Evolutionary conservation across 2,329 filamentous ascomycete genomes (phyloP).

Genomic region (Trichoderma cornu-damae): DNA sequence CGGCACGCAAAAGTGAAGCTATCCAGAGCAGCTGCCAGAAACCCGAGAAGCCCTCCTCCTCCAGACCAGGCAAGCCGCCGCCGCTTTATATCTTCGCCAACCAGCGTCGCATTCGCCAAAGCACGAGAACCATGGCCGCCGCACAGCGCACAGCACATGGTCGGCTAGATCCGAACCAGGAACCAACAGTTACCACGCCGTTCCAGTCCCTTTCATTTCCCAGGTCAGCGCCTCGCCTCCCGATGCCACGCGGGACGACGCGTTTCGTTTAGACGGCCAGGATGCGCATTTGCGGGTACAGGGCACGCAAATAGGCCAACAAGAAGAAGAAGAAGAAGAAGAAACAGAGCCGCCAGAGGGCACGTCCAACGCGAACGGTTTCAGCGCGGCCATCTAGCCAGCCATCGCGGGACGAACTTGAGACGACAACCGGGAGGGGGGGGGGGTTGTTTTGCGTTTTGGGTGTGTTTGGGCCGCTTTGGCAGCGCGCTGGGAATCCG

Average conservation of each 20-base stretch:
- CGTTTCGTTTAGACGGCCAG: slow-evolving; percentile 3
- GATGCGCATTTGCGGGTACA: not conserved
- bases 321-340: no score
- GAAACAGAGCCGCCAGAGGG: not conserved
- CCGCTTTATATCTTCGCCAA: not conserved
- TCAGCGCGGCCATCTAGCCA: slow-evolving; percentile 7
- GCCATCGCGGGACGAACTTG: slow-evolving; percentile 10
- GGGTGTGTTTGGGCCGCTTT: not conserved
- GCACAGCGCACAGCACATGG: not conserved
- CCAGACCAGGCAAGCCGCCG: not conserved
- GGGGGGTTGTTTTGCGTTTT: slow-evolving; percentile 9
- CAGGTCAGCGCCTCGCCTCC: not conserved
- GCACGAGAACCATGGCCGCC: not conserved
- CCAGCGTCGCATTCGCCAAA: not conserved
- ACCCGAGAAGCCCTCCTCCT: not conserved
- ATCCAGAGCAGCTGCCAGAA: slow-evolving; percentile 10
- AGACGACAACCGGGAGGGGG: slow-evolving; percentile 16
- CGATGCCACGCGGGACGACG: not conserved
- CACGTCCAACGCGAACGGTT: slow-evolving; percentile 15
- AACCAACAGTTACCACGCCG: not conserved
- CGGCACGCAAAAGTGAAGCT: slow-evolving; percentile 20
- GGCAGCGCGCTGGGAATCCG: slow-evolving; percentile 1
- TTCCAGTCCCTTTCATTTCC: slow-evolving; percentile 15
- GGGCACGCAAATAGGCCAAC: no score
- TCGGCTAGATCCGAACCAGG: slow-evolving; percentile 11